Evolutionary conservation across 352 stramenopile genomes (phyloP).

Genomic region (Aphanomyces euteiches): DNA sequence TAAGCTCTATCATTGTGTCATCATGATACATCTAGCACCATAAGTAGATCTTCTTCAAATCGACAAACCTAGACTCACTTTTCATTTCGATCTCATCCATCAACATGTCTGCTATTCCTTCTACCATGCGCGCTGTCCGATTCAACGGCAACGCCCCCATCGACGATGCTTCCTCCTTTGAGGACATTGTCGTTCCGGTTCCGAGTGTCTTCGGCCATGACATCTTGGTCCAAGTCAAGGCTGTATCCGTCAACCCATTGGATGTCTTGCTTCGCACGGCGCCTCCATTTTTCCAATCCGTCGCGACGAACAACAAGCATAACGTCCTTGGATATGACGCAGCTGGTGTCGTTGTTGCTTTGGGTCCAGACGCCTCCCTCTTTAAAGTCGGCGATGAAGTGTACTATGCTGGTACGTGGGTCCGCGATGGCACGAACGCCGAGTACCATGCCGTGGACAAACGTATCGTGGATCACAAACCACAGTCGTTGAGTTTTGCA

Average conservation of each 20-base stretch:
- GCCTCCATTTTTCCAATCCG: background rate
- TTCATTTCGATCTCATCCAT: background rate
- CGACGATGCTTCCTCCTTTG: background rate
- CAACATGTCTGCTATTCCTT: background rate
- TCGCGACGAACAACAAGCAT: background rate
- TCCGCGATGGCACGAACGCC: too few species aligned
- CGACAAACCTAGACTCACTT: too few species aligned
- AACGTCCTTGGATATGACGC: slow-evolving; percentile 20
- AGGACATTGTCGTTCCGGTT: background rate
- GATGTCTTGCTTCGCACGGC: background rate
- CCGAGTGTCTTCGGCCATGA: background rate
- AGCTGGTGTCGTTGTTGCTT: slow-evolving; percentile 8
- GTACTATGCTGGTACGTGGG: too few species aligned
- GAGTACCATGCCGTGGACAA: slow-evolving; percentile 7
- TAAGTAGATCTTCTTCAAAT: too few species aligned
- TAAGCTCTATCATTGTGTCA: too few species aligned
- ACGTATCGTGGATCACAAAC: background rate
- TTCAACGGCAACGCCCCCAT: background rate
- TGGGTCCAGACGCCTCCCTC: background rate
- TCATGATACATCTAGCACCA: too few species aligned
- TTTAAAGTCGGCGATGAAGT: slow-evolving; percentile 17
- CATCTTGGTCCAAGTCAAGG: background rate
- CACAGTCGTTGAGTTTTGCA: slow-evolving; percentile 5
- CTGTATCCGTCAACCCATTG: background rate
- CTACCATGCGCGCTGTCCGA: background rate